These are phyloP conservation scores for Irpex lacteus DNA, from an alignment of 1,284 basidiomycete genomes.

Conservation along the genomic window DNA sequence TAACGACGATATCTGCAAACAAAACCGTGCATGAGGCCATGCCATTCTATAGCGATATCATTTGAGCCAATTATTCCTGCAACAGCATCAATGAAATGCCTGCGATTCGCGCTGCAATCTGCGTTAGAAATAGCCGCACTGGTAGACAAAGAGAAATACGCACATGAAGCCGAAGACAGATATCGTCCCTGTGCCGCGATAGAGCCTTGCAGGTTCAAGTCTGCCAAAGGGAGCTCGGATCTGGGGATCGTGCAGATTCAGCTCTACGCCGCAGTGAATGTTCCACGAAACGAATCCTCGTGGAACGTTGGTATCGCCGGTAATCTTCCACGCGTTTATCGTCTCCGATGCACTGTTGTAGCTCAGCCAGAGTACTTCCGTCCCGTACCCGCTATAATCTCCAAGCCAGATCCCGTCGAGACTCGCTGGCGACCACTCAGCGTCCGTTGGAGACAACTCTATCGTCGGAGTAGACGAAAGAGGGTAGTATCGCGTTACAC, in stretches of 20 bases:
- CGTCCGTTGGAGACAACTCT: constrained; percentile 10
- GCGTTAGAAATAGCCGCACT: too few relatives aligned
- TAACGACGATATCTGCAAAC: background rate
- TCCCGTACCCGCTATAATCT: constrained; percentile 24
- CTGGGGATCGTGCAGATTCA: too few relatives aligned
- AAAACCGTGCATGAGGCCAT: background rate
- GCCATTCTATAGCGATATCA: background rate
- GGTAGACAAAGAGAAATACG: too few relatives aligned
- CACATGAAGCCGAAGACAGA: too few relatives aligned
- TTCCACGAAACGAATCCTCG: constrained; percentile 15
- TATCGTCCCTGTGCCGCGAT: too few relatives aligned
- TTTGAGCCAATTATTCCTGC: background rate
- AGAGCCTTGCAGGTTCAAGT: too few relatives aligned
- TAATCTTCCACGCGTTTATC: constrained; percentile 26
- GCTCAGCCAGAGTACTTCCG: constrained; percentile 24
- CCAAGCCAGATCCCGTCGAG: constrained; percentile 28
- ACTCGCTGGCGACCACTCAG: constrained; percentile 17
- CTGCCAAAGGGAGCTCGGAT: too few relatives aligned
- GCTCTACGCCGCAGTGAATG: too few relatives aligned
- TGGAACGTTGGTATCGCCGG: constrained; percentile 27
- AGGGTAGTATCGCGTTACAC: constrained; percentile 22
- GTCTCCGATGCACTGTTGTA: constrained; percentile 8
- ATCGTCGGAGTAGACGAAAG: constrained; percentile 13
- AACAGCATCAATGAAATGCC: background rate
- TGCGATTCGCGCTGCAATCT: too few relatives aligned